phyloP scores from a whole-genome alignment of 805 yeast species.

The Suhomyces sp. region DNA sequence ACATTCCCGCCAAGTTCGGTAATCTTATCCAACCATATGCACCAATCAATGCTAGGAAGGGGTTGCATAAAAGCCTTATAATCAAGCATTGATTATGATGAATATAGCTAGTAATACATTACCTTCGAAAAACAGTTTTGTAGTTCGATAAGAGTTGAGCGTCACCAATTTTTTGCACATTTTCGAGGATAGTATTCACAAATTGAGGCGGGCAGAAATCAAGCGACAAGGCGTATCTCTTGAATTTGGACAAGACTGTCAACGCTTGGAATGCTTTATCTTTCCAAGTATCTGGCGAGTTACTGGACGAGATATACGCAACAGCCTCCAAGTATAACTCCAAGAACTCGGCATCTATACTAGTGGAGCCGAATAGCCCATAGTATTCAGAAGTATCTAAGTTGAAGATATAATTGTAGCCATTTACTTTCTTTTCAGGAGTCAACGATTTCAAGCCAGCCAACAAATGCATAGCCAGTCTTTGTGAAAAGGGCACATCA shows the following conservation, averaged over 20 bases:
- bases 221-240: conserved; percentile 35
- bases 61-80: conserved; percentile 25
- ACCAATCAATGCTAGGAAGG: conserved; percentile 26
- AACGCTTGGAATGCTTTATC: conserved; percentile 20
- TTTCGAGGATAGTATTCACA: background rate
- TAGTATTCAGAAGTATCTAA: conserved; percentile 22
- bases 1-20: conserved; percentile 37
- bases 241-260: conserved; percentile 26
- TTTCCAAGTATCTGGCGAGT: conserved; percentile 13
- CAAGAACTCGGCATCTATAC: conserved; percentile 49
- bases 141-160: conserved; percentile 3
- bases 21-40: conserved; percentile 45
- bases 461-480: conserved; percentile 26
- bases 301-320: conserved; percentile 12
- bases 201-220: conserved; percentile 25
- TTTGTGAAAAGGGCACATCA: conserved; percentile 12
- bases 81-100: background rate
- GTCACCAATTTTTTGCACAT: conserved; percentile 2
- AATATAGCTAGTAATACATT: background rate
- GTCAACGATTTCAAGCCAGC: conserved; percentile 27
- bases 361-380: conserved; percentile 38
- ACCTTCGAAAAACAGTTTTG: background rate
- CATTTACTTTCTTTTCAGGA: conserved; percentile 19
- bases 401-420: conserved; percentile 36
- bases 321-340: conserved; percentile 48